Evolutionary conservation across 768 basidiomycete genomes (phyloP).

Genomic region (Rhizopogon rudus): DNA sequence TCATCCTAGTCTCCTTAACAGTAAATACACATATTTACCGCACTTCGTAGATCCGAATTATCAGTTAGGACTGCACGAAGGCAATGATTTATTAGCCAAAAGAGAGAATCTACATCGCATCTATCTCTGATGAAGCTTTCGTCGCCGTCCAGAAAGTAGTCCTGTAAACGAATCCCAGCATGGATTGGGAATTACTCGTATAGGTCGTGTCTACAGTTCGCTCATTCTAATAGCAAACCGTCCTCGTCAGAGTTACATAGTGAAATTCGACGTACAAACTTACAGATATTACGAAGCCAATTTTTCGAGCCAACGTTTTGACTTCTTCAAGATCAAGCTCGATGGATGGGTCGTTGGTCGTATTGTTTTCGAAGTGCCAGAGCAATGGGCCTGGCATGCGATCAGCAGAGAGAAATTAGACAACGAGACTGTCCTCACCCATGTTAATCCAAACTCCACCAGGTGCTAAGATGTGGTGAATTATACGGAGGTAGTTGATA

Average conservation of each 20-base stretch:
- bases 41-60: too few relatives aligned
- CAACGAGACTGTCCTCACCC: constrained; percentile 36
- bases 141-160: constrained; percentile 81
- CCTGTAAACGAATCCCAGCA: constrained; percentile 84
- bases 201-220: constrained; percentile 78
- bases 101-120: background rate
- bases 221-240: constrained; percentile 57
- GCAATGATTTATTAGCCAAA: background rate
- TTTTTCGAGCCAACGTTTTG: constrained; percentile 60
- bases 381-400: constrained; percentile 66
- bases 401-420: background rate
- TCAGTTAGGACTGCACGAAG: background rate
- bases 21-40: too few relatives aligned
- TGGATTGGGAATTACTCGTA: constrained; percentile 72
- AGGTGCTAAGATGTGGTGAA: constrained; percentile 75
- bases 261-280: constrained; percentile 19
- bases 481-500: constrained; percentile 83
- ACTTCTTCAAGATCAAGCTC: constrained; percentile 91
- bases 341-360: constrained; percentile 71
- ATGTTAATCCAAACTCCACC: constrained; percentile 93
- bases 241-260: background rate
- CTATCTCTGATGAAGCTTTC: constrained; percentile 20
- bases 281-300: constrained; percentile 84
- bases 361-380: constrained; percentile 98
- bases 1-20: too few relatives aligned